These are phyloP conservation scores for Suillus discolor DNA, from an alignment of 768 basidiomycete species.

Conservation along the genomic window DNA sequence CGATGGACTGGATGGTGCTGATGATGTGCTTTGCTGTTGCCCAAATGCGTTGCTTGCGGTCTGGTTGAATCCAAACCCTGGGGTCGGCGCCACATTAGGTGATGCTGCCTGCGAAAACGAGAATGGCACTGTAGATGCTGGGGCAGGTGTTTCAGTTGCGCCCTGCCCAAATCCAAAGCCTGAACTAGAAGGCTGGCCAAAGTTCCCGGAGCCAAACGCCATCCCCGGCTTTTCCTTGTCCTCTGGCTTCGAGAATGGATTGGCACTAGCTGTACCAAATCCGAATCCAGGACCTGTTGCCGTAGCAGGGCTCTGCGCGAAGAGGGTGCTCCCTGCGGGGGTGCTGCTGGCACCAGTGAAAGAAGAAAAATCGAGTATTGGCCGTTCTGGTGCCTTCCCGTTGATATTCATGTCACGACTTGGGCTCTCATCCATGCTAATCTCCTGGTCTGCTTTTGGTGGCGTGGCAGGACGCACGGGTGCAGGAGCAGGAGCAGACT, in stretches of 20 bases:
- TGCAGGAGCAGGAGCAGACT: constrained; percentile 31
- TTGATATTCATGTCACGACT: constrained; percentile 59
- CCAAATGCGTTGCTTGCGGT: constrained; percentile 44
- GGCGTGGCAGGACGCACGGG: constrained; percentile 61
- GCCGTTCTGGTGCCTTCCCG: constrained; percentile 41
- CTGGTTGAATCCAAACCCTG: constrained; percentile 51
- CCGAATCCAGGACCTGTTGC: constrained; percentile 33
- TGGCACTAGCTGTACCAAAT: constrained; percentile 36
- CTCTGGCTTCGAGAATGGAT: constrained; percentile 51
- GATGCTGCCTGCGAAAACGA: constrained; percentile 46
- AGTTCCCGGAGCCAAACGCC: constrained; percentile 41
- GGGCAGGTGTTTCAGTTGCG: constrained; percentile 39
- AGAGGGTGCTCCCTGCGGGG: constrained; percentile 32
- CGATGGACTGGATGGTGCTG: constrained; percentile 61
- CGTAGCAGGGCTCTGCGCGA: constrained; percentile 37
- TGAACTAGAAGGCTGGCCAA: constrained; percentile 45
- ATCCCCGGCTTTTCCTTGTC: constrained; percentile 46
- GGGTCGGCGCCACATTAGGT: constrained; percentile 35
- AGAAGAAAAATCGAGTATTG: constrained; percentile 49
- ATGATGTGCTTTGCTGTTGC: constrained; percentile 37
- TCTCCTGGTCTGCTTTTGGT: constrained; percentile 66
- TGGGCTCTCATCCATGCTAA: constrained; percentile 84
- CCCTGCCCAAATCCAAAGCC: constrained; percentile 53
- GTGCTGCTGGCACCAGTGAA: constrained; percentile 43
- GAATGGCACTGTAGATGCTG: constrained; percentile 47